A percentile compares a stretch with the other conserved stretches of the same genome.
phyloP scores from a whole-genome alignment of 192 early-diverging fungal species.

The Oehlia diaphana region DNA sequence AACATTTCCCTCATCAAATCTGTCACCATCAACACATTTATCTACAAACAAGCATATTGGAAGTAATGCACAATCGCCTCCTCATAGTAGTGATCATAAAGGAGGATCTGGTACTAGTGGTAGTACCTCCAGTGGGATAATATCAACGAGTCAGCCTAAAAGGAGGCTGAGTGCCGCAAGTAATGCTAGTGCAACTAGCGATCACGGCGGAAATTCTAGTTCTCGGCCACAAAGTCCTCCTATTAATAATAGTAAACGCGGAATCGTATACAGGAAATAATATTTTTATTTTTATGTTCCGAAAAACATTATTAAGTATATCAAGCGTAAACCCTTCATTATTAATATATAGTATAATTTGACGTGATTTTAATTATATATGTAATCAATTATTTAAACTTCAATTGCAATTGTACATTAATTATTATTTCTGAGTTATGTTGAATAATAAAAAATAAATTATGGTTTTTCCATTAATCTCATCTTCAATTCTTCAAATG shows the following conservation, averaged over 20 bases:
- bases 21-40: too few species aligned
- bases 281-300: too few species aligned
- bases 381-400: too few species aligned
- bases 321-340: too few species aligned
- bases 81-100: not conserved
- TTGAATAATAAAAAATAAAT: too few species aligned
- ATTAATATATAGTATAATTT: too few species aligned
- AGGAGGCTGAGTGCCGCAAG: not conserved
- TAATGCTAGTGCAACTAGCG: conserved; percentile 7
- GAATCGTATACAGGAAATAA: not conserved
- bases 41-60: not conserved
- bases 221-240: conserved; percentile 3
- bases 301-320: too few species aligned
- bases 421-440: too few species aligned
- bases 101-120: not conserved
- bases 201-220: not conserved
- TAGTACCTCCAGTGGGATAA: not conserved
- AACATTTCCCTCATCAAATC: not conserved
- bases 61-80: not conserved
- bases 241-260: not conserved
- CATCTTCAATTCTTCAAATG: too few species aligned
- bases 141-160: not conserved
- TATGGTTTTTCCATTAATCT: too few species aligned
- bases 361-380: too few species aligned
- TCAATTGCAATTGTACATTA: too few species aligned